A percentile compares a stretch with the other conserved stretches of the same genome.
Conservation (phyloP, 2,329 filamentous ascomycete genomes). For the Verticillium nonalfalfae region DNA sequence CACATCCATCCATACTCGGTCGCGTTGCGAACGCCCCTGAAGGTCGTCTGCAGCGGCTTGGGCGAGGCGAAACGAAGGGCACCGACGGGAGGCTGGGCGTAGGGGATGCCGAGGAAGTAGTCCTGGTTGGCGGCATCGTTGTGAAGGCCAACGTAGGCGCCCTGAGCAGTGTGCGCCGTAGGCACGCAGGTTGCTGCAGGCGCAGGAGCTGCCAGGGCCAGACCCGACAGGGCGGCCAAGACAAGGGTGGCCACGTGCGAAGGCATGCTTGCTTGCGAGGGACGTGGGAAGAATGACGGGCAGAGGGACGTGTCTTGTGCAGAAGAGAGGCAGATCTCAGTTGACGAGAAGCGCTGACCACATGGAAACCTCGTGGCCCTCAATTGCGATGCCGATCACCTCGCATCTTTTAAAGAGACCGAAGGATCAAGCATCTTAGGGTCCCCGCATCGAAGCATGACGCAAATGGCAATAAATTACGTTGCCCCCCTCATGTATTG, state of each 20-base stretch:
- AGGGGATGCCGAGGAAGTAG: slow-evolving; percentile 49
- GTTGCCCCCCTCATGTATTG: neutral
- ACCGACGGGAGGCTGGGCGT: slow-evolving; percentile 45
- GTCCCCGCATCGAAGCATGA: neutral
- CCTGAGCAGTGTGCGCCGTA: slow-evolving; percentile 7
- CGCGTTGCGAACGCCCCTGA: slow-evolving; percentile 31
- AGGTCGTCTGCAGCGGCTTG: slow-evolving; percentile 38
- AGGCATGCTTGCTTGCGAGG: neutral
- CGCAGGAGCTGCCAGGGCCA: neutral
- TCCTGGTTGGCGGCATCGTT: slow-evolving; percentile 37
- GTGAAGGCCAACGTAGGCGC: slow-evolving; percentile 33
- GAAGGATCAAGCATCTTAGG: neutral
- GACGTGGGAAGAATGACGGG: neutral
- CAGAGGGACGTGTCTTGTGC: neutral
- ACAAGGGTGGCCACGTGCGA: slow-evolving; percentile 2
- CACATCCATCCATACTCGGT: slow-evolving; percentile 40
- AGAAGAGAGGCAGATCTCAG: neutral
- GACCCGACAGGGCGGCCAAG: neutral
- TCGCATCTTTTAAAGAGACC: neutral
- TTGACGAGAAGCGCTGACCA: neutral
- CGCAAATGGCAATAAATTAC: neutral
- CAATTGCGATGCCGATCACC: neutral
- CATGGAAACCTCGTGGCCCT: neutral
- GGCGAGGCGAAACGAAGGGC: slow-evolving; percentile 46
- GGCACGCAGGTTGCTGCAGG: neutral